Evolutionary conservation across 495 filamentous ascomycete genomes (phyloP).

Genomic region (Podospora sp.): DNA sequence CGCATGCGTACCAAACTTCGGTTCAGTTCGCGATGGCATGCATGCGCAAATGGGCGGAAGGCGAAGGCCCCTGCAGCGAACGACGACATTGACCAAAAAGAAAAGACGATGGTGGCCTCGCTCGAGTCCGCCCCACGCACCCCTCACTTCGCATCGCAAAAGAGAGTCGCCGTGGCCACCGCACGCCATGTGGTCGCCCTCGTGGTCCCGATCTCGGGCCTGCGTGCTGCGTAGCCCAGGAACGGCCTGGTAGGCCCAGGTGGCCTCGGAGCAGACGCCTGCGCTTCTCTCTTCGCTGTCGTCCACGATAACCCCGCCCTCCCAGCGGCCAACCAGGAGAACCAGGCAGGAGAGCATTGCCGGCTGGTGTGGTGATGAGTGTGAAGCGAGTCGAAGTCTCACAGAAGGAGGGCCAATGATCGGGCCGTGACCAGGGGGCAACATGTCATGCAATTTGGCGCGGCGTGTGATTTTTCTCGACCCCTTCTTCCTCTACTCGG

Average conservation of each 20-base stretch:
- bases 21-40: slow-evolving; percentile 17
- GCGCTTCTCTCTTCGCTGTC: slow-evolving; percentile 23
- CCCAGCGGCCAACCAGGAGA: slow-evolving; percentile 32
- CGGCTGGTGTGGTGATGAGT: slow-evolving; percentile 37
- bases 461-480: slow-evolving; percentile 33
- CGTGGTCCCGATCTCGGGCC: slow-evolving; percentile 1
- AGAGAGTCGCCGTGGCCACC: too few species aligned
- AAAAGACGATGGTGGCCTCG: not conserved
- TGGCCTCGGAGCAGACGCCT: slow-evolving; percentile 5
- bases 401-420: slow-evolving; percentile 41
- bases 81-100: not conserved
- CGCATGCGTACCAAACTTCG: slow-evolving; percentile 18
- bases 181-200: not conserved
- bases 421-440: slow-evolving; percentile 36
- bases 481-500: slow-evolving; percentile 4
- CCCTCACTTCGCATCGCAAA: not conserved
- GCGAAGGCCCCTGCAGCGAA: slow-evolving; percentile 4
- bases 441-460: slow-evolving; percentile 47
- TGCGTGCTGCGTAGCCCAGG: not conserved
- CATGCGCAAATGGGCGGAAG: slow-evolving; percentile 3
- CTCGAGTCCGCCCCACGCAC: not conserved
- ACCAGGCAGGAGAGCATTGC: slow-evolving; percentile 35
- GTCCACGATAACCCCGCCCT: slow-evolving; percentile 29
- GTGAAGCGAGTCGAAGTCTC: slow-evolving; percentile 37
- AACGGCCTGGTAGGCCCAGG: slow-evolving; percentile 4